Percentiles rank a stretch among this genome's conserved stretches.
These are phyloP conservation scores for Nidularia pulvinata DNA, from an alignment of 768 basidiomycete genomes.

Conservation along the genomic window DNA sequence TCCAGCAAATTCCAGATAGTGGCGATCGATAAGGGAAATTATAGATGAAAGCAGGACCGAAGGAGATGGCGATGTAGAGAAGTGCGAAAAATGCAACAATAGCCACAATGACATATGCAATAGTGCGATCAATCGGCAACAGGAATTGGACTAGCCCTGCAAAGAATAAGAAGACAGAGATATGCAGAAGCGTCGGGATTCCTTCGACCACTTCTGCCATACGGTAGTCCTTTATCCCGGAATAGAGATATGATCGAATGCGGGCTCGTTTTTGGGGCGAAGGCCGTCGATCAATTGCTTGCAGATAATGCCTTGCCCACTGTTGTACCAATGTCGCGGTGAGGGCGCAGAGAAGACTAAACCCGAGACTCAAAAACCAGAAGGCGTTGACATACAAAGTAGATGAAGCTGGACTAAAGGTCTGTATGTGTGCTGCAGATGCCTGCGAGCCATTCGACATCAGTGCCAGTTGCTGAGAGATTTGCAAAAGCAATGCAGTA, in stretches of 20 bases:
- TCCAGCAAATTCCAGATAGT: no score
- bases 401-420: background rate
- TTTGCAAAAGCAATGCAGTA: conserved; percentile 3
- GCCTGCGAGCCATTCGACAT: background rate
- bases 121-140: conserved; percentile 25
- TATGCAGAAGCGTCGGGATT: conserved; percentile 47
- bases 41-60: background rate
- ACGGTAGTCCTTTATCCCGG: conserved; percentile 33
- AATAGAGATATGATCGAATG: conserved; percentile 36
- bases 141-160: conserved; percentile 45
- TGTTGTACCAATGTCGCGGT: conserved; percentile 46
- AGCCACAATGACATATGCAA: conserved; percentile 14
- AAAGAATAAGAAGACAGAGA: conserved; percentile 50
- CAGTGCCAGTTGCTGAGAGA: background rate
- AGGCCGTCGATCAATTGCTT: conserved; percentile 26
- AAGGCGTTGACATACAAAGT: conserved; percentile 16
- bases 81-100: background rate
- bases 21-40: background rate
- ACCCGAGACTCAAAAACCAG: conserved; percentile 45
- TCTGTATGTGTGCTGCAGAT: background rate
- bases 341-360: conserved; percentile 38
- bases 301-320: conserved; percentile 41
- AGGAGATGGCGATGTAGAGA: background rate
- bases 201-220: conserved; percentile 35
- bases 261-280: conserved; percentile 35